Conservation (phyloP, 495 filamentous ascomycete genomes). For the Lasiosphaeria hispida region DNA sequence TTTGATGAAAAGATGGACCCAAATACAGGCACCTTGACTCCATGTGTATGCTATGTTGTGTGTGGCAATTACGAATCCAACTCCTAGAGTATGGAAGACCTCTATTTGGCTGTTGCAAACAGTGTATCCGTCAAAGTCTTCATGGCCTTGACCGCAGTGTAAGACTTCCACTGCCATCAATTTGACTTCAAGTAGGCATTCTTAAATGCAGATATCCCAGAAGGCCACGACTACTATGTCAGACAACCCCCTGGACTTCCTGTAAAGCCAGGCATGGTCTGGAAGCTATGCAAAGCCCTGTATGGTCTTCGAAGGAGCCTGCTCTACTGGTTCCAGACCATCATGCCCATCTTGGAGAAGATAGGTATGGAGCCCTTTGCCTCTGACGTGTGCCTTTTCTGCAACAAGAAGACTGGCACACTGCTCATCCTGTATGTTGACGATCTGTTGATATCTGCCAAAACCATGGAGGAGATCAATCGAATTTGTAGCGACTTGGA, state of each 20-base stretch:
- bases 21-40: too few species aligned
- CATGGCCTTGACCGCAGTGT: too few species aligned
- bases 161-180: background rate
- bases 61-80: too few species aligned
- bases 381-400: background rate
- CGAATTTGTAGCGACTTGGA: background rate
- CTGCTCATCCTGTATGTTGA: slow-evolving; percentile 4
- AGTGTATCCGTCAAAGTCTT: too few species aligned
- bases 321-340: slow-evolving; percentile 10
- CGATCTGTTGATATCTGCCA: background rate
- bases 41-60: too few species aligned
- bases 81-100: too few species aligned
- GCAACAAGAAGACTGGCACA: background rate
- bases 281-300: slow-evolving; percentile 1
- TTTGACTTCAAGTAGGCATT: slow-evolving; percentile 14
- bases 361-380: background rate
- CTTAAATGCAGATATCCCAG: background rate
- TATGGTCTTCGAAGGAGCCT: background rate
- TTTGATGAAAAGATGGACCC: too few species aligned
- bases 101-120: too few species aligned
- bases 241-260: background rate
- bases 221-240: background rate
- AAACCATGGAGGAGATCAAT: background rate
- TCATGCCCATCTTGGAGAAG: background rate
- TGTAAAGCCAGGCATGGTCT: background rate